These are phyloP conservation scores for Yamadazyma oceani DNA, from an alignment of 1,139 yeast genomes.

Conservation along the genomic window DNA sequence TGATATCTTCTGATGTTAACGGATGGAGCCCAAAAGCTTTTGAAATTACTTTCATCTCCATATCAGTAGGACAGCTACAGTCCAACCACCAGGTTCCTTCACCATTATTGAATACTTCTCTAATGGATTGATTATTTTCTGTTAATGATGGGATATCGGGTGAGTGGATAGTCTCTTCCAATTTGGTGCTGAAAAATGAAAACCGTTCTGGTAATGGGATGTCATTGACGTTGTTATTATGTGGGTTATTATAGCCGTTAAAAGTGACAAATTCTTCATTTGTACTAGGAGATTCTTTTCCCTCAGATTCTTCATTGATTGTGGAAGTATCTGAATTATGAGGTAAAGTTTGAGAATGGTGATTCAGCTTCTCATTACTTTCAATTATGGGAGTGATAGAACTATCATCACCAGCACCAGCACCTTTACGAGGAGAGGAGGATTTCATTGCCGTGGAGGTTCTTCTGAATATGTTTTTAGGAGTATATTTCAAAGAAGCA, in stretches of 20 bases:
- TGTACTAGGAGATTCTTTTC: conserved; percentile 28
- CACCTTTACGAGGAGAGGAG: too few relatives aligned
- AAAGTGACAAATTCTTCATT: conserved; percentile 25
- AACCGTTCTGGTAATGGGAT: conserved; percentile 62
- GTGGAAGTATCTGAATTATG: conserved; percentile 29
- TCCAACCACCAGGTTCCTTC: conserved; percentile 79
- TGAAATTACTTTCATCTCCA: conserved; percentile 63
- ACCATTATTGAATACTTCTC: conserved; percentile 61
- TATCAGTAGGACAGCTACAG: conserved; percentile 66
- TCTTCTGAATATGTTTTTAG: conserved; percentile 34
- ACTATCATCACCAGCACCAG: conserved; percentile 5
- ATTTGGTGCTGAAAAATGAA: conserved; percentile 76
- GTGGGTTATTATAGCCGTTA: conserved; percentile 13
- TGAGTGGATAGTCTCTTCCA: conserved; percentile 87
- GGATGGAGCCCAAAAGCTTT: conserved; percentile 82
- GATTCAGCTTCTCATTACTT: conserved; percentile 12
- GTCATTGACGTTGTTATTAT: conserved; percentile 5
- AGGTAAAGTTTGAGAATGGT: conserved; percentile 2
- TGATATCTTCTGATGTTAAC: conserved; percentile 79
- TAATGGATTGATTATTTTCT: conserved; percentile 61
- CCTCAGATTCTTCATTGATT: conserved; percentile 21
- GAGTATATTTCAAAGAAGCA: conserved; percentile 68
- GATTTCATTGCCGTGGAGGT: conserved; percentile 14
- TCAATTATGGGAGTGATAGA: conserved; percentile 10
- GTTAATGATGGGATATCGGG: conserved; percentile 80